phyloP scores from a whole-genome alignment of 129 eudicot genomes.

The sunflower (Helianthus annuus) region DNA sequence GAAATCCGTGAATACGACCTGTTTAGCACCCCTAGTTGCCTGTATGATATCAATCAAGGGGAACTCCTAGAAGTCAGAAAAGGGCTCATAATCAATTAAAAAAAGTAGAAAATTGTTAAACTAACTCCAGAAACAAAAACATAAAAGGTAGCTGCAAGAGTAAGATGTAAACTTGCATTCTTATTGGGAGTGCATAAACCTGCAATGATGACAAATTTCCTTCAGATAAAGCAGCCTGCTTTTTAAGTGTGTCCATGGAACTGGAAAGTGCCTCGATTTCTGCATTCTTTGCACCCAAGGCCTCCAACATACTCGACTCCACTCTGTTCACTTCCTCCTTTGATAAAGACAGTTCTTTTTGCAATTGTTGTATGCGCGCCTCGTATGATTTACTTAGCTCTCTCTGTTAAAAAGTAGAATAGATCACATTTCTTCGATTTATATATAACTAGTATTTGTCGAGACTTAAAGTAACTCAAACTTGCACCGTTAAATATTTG shows the following conservation, averaged over 20 bases:
- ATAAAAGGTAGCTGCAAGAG: conserved; percentile 29
- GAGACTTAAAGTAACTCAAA: too few relatives aligned
- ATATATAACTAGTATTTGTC: not conserved
- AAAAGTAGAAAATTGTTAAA: conserved; percentile 11
- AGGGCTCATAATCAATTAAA: conserved; percentile 13
- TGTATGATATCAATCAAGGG: not conserved
- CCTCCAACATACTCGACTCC: conserved; percentile 89
- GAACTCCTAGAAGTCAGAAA: not conserved
- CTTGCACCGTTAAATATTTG: too few relatives aligned
- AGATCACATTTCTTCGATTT: conserved; percentile 23
- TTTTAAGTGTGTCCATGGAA: conserved; percentile 86
- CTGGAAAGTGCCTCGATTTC: conserved; percentile 89
- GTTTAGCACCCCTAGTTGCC: not conserved
- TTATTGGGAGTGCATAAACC: conserved; percentile 51
- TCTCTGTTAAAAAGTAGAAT: conserved; percentile 57
- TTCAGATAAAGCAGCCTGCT: conserved; percentile 91
- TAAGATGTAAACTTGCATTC: conserved; percentile 41
- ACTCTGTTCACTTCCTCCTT: conserved; percentile 74
- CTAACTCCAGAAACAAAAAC: conserved; percentile 17
- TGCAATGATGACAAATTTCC: conserved; percentile 92
- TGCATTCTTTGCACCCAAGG: conserved; percentile 89
- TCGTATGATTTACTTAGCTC: conserved; percentile 89
- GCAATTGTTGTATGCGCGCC: conserved; percentile 80
- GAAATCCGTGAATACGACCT: too few relatives aligned
- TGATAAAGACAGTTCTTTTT: conserved; percentile 67